Conservation (phyloP, 441 rosid genomes). For the Hura crepitans region DNA sequence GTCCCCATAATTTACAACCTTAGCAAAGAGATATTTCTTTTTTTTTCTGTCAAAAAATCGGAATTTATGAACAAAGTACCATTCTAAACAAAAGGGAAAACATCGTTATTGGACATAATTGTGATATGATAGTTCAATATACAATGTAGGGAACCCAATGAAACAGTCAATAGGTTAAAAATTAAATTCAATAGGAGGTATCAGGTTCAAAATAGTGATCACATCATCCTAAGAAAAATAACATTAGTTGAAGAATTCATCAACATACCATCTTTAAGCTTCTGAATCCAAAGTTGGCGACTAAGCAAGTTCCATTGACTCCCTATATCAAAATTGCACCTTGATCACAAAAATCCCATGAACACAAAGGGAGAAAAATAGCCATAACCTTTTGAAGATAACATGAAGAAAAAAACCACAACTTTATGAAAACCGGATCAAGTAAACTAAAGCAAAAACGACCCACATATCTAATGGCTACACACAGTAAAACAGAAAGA, state of each 20-base stretch:
- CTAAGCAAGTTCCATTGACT: conserved; percentile 15
- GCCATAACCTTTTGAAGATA: conserved; percentile 11
- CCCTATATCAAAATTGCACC: conserved; percentile 1
- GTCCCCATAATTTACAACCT: too few relatives aligned
- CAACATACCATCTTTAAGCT: conserved; percentile 37
- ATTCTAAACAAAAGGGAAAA: neutral
- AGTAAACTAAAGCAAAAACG: conserved; percentile 2
- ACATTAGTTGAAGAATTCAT: neutral
- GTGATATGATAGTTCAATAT: neutral
- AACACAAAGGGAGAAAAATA: neutral
- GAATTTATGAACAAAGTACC: conserved; percentile 3
- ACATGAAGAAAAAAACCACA: neutral
- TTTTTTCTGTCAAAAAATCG: neutral
- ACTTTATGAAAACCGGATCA: conserved; percentile 20
- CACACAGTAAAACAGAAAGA: neutral
- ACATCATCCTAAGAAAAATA: neutral
- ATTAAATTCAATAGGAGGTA: neutral
- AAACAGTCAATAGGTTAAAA: neutral
- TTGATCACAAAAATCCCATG: conserved; percentile 18
- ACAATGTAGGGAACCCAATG: neutral
- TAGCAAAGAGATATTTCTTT: neutral
- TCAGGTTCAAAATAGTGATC: neutral
- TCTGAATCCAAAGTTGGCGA: conserved; percentile 23
- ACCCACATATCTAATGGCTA: conserved; percentile 19
- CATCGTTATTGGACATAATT: neutral